Evolutionary conservation across 345 rosid genomes (phyloP).

Genomic region (Citrus inodora): DNA sequence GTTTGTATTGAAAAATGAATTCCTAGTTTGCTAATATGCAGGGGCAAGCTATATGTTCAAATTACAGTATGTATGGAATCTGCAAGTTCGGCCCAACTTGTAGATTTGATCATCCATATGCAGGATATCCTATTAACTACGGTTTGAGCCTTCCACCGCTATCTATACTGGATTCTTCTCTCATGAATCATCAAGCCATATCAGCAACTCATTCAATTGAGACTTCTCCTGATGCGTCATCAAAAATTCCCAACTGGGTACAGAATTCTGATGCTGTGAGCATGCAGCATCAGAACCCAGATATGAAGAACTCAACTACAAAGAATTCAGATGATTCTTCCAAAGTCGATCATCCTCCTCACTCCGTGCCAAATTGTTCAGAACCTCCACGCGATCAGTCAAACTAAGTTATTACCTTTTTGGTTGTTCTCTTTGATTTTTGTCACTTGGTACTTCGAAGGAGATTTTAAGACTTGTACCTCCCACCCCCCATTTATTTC

Average conservation of each 20-base stretch:
- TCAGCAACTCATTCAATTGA: conserved; percentile 29
- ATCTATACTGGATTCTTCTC: conserved; percentile 38
- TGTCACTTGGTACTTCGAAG: conserved; percentile 14
- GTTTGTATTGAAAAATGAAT: background rate
- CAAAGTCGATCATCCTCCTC: conserved; percentile 26
- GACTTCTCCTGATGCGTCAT: conserved; percentile 19
- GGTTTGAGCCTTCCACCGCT: conserved; percentile 38
- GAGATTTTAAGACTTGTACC: conserved; percentile 30
- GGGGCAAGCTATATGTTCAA: conserved; percentile 72
- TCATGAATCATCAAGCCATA: conserved; percentile 36
- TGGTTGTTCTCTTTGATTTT: background rate
- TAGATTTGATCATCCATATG: conserved; percentile 66
- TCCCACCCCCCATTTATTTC: conserved; percentile 21
- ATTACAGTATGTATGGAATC: conserved; percentile 55
- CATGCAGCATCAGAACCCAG: conserved; percentile 25
- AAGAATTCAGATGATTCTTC: conserved; percentile 34
- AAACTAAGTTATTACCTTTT: conserved; percentile 9
- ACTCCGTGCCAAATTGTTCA: conserved; percentile 29
- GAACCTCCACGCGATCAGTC: conserved; percentile 33
- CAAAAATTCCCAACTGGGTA: conserved; percentile 32
- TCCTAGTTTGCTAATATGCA: conserved; percentile 23
- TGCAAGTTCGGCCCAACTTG: conserved; percentile 75
- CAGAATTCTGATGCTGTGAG: conserved; percentile 25
- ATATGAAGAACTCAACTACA: conserved; percentile 20
- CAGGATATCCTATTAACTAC: conserved; percentile 42